phyloP scores from a whole-genome alignment of 192 early-diverging fungal species.

The Entophlyctis luteolus region DNA sequence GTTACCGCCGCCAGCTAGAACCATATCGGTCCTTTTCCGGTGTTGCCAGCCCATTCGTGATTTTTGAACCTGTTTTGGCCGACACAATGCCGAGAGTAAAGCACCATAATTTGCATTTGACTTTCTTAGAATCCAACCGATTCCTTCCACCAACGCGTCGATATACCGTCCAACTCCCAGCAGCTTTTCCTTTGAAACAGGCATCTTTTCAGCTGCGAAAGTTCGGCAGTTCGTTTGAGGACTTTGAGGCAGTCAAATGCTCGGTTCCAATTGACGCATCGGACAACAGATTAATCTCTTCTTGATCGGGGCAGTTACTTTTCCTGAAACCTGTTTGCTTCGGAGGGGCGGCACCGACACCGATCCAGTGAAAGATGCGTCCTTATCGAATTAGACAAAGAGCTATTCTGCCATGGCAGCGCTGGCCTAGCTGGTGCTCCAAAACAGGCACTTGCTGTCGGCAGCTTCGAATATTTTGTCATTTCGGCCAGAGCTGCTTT shows the following conservation, averaged over 20 bases:
- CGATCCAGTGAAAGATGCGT: neutral
- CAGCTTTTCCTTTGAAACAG: slow-evolving; percentile 50
- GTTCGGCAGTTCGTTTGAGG: slow-evolving; percentile 26
- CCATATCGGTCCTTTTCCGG: neutral
- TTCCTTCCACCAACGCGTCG: slow-evolving; percentile 23
- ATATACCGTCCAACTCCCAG: slow-evolving; percentile 56
- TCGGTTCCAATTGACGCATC: slow-evolving; percentile 21
- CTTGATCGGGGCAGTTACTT: neutral
- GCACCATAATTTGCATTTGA: slow-evolving; percentile 63
- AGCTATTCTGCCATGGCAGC: slow-evolving; percentile 19
- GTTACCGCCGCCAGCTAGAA: too few relatives aligned
- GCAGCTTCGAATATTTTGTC: slow-evolving; percentile 53
- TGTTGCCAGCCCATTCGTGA: neutral
- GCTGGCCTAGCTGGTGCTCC: slow-evolving; percentile 34
- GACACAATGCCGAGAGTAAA: slow-evolving; percentile 66
- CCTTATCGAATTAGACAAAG: slow-evolving; percentile 11
- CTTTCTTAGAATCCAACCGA: slow-evolving; percentile 25
- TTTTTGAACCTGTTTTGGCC: slow-evolving; percentile 41
- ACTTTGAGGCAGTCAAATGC: slow-evolving; percentile 47
- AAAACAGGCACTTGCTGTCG: slow-evolving; percentile 78
- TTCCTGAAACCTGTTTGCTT: neutral
- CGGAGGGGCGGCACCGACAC: neutral
- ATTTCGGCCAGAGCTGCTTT: slow-evolving; percentile 60
- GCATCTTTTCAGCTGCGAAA: slow-evolving; percentile 25
- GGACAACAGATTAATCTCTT: neutral